Evolutionary conservation across 768 basidiomycete genomes (phyloP), one percentile per base, ranked within the genome.

Genomic region (Mycena albidolilacea): DNA sequence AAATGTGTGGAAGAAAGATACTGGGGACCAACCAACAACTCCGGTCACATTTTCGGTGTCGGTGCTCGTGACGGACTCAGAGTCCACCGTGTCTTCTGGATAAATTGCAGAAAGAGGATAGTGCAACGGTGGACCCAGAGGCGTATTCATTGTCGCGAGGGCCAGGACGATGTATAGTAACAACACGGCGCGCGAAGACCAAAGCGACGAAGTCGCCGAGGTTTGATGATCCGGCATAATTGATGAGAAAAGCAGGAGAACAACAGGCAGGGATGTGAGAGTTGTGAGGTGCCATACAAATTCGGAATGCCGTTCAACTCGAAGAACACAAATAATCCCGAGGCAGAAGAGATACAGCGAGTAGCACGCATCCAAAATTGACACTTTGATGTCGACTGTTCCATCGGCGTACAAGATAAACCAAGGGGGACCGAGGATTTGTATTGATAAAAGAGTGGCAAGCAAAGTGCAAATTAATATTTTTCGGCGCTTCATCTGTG

Each of bases 31-130:
- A 90, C 90, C 85, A 58, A 85, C 83, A 23, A 89, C 78, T 0
- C 92, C 93, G 64, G 90, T 91, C 23, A 97, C 94, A 77, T 97
- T 97, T 73, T 92, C 87, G 23, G 52, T 82, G n/a, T 88, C 87
- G 14, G 80, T 80, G 68, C 90, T 92, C 5, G 91, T 92, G 46
- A 87, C 86, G 4, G 30, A 30, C 30, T 30, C 30, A 30, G 84
- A 79, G 67, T 85, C 82, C 38, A 93, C 83, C 0, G 85, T 88
- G 80, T 95, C 95, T 65, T 91, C 87, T 0, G 92, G 89, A 79
- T 96, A 96, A 48, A 97, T 91, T 17, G 82, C 82, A 70, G 91
- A 87, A 30, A 90, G 84, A 3, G 93, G 92, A 77, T 89, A 94
- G 78, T 95, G 88, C 10, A 97, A 83, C 11, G 85, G 82, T 0